phyloP scores from a whole-genome alignment of 2,329 filamentous ascomycete species.

The Myotisia sp. region DNA sequence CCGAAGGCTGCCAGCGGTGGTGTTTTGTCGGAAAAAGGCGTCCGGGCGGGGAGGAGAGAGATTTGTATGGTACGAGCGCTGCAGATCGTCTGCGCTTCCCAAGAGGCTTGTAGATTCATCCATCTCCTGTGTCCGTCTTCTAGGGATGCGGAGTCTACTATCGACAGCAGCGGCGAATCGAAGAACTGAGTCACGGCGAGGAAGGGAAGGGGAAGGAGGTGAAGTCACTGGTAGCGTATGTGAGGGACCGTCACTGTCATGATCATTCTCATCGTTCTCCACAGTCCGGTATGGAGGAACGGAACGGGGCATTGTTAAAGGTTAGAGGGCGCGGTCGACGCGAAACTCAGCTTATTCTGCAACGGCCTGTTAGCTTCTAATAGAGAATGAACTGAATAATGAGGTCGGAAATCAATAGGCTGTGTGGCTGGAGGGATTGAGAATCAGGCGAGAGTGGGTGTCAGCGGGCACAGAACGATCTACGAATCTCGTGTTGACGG shows the following conservation, averaged over 20 bases:
- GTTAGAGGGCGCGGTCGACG: too few relatives aligned
- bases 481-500: too few relatives aligned
- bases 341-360: too few relatives aligned
- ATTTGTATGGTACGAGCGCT: slow-evolving; percentile 26
- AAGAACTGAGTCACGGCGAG: slow-evolving; percentile 7
- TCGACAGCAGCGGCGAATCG: slow-evolving; percentile 12
- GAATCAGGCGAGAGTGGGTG: too few relatives aligned
- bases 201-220: slow-evolving; percentile 10
- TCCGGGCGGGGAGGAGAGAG: slow-evolving; percentile 22
- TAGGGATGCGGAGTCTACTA: slow-evolving; percentile 10
- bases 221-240: slow-evolving; percentile 9
- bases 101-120: slow-evolving; percentile 26
- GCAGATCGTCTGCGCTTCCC: slow-evolving; percentile 9
- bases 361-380: too few relatives aligned
- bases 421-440: too few relatives aligned
- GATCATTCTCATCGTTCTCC: slow-evolving; percentile 3
- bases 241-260: slow-evolving; percentile 7
- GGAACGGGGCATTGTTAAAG: slow-evolving; percentile 9
- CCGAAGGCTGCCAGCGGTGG: slow-evolving; percentile 24
- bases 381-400: too few relatives aligned
- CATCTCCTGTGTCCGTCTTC: slow-evolving; percentile 5
- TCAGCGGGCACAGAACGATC: too few relatives aligned
- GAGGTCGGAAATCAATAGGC: too few relatives aligned
- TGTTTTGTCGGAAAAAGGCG: slow-evolving; percentile 21
- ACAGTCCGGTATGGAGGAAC: slow-evolving; percentile 3